Percentiles rank a stretch among this genome's conserved stretches.
These are phyloP conservation scores for Ophiosphaerella korrae DNA, from an alignment of 2,329 filamentous ascomycete genomes.

Conservation along the genomic window DNA sequence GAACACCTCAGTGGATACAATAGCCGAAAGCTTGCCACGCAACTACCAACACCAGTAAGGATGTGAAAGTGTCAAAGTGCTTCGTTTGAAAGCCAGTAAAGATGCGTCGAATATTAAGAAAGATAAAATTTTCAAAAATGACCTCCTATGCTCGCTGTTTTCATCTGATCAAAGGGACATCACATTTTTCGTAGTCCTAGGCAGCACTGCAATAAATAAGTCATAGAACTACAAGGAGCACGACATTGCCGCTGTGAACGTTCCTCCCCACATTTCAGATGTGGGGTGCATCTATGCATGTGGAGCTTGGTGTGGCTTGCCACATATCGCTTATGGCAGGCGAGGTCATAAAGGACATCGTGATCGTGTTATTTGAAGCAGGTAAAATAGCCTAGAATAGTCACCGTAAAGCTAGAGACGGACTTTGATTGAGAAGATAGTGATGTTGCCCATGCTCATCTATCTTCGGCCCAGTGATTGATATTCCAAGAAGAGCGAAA, in stretches of 20 bases:
- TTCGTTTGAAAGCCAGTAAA: not conserved
- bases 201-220: not conserved
- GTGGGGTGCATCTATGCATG: constrained; percentile 1
- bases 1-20: constrained; percentile 24
- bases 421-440: too few relatives aligned
- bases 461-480: too few relatives aligned
- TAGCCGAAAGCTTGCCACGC: constrained; percentile 26
- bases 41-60: not conserved
- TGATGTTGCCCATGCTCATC: too few relatives aligned
- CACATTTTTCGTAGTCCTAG: not conserved
- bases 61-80: not conserved
- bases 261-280: constrained; percentile 1
- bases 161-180: not conserved
- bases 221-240: too few relatives aligned
- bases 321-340: not conserved
- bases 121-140: too few relatives aligned
- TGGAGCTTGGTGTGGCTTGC: constrained; percentile 2
- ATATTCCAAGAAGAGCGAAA: too few relatives aligned
- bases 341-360: not conserved
- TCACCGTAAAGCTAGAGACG: too few relatives aligned
- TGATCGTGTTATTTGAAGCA: not conserved
- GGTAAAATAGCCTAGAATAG: too few relatives aligned
- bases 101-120: not conserved
- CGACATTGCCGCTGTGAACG: not conserved
- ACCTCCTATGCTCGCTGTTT: too few relatives aligned